These are phyloP conservation scores for Pseudogymnoascus sp. DNA, from an alignment of 2,329 filamentous ascomycete species.

Conservation along the genomic window DNA sequence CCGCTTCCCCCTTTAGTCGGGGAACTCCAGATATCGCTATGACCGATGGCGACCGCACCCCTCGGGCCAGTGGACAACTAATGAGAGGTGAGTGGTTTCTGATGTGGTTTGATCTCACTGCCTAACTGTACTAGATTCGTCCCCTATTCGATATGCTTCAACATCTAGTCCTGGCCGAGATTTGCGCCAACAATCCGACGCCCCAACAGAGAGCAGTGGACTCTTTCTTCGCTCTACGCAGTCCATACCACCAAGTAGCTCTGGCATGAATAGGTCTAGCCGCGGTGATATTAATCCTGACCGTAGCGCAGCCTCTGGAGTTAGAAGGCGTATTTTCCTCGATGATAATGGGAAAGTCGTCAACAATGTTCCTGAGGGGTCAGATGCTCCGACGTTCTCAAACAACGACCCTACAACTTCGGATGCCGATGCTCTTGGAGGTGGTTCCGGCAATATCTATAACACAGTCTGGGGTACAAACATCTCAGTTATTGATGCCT, in stretches of 20 bases:
- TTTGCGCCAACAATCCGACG: constrained; percentile 54
- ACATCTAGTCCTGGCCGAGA: constrained; percentile 76
- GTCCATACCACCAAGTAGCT: constrained; percentile 41
- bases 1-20: constrained; percentile 49
- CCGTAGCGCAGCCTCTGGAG: constrained; percentile 47
- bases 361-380: constrained; percentile 44
- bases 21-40: constrained; percentile 41
- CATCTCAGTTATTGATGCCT: constrained; percentile 83
- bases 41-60: constrained; percentile 60
- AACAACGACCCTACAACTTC: constrained; percentile 74
- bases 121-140: constrained; percentile 60
- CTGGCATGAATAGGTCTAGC: constrained; percentile 48
- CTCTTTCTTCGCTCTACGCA: constrained; percentile 67
- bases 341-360: constrained; percentile 50
- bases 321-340: constrained; percentile 45
- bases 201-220: constrained; percentile 75
- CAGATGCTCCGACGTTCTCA: constrained; percentile 51
- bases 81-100: constrained; percentile 49
- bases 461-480: constrained; percentile 84
- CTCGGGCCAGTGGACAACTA: constrained; percentile 50
- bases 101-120: constrained; percentile 5
- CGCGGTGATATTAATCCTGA: constrained; percentile 86
- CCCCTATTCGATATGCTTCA: constrained; percentile 81
- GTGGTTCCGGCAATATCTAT: constrained; percentile 61
- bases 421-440: constrained; percentile 80